phyloP scores from a whole-genome alignment of 768 basidiomycete genomes.

The Leucocoprinus birnbaumii region DNA sequence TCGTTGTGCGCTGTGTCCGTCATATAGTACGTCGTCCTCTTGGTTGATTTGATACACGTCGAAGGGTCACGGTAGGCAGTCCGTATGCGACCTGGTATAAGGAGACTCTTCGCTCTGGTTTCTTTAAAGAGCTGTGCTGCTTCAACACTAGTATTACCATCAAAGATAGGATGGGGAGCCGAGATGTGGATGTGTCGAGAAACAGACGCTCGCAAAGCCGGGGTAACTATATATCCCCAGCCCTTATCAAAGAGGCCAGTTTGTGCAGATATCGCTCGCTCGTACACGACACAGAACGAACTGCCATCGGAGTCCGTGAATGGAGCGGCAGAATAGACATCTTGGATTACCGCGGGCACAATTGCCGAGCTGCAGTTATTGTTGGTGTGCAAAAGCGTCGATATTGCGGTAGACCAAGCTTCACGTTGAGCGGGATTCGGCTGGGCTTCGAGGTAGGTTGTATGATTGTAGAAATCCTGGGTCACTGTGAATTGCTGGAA shows the following conservation, averaged over 20 bases:
- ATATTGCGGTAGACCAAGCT: conserved; percentile 25
- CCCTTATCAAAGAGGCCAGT: conserved; percentile 25
- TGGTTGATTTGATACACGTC: conserved; percentile 26
- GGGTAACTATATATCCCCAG: conserved; percentile 34
- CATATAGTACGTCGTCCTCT: conserved; percentile 28
- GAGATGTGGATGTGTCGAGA: conserved; percentile 36
- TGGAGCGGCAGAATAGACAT: conserved; percentile 24
- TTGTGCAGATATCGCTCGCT: conserved; percentile 15
- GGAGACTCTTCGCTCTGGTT: conserved; percentile 37
- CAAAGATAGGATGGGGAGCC: conserved; percentile 43
- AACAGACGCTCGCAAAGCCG: conserved; percentile 19
- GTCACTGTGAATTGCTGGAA: conserved; percentile 30
- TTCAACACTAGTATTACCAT: conserved; percentile 35
- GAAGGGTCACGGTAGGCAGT: conserved; percentile 29
- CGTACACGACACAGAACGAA: conserved; percentile 31
- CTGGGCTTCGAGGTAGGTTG: conserved; percentile 29
- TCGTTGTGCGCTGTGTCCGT: conserved; percentile 48
- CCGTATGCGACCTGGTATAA: conserved; percentile 38
- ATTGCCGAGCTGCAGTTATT: conserved; percentile 27
- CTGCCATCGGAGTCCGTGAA: conserved; percentile 21
- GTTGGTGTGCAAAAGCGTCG: conserved; percentile 25
- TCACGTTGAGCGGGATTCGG: conserved; percentile 23
- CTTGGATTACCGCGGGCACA: conserved; percentile 23
- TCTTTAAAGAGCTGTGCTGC: conserved; percentile 36
- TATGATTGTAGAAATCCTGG: conserved; percentile 22